Evolutionary conservation across 129 eudicot species (phyloP), one percentile per base, ranked within the genome.

Genomic region (Deinandra increscens): DNA sequence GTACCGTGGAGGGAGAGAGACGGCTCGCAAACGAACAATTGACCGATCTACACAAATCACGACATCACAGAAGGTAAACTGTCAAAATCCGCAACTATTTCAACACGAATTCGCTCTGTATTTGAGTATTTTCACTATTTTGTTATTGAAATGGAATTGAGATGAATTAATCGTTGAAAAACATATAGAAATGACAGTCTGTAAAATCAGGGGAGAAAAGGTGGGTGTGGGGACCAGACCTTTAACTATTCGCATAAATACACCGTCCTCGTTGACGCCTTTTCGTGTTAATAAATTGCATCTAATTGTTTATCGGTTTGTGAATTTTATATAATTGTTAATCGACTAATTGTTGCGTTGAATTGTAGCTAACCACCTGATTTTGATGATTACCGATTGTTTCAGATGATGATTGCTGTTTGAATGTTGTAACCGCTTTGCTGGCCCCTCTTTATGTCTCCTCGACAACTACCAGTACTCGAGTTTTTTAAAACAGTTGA

Each of bases 201-300:
- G 75, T 76, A 76, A 76, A 76, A 45, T 68, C 65, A 41, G 54
- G 39, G 66, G 42, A 20, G 37, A 45, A 64, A 48, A 14, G 60
- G 62, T 48, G 64, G 31, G 58, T 46, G 31, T 75, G 80, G 80
- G 75, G 80, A 76, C 80, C 80, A 76, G 15, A 15, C 19, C 36
- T 75, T 44, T 60, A 68, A 68, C 68, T 46, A 68, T 68, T 59
- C 51, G 64, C 53, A 46, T 76, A 68, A 75, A 75, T 75, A 60
- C 75, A 68, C 75, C 69, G 62, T 60, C 77, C 77, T 72, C 77
- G 70, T 72, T 72, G 77, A 72, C 77, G 70, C 23, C 76, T 62
- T 72, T 72, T 72, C 69, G 60, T 71, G 20, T 58, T 42, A 59
- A 59, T 58, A 59, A 59, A 59, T 71, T 71, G 26, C 69, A 38